Conservation (phyloP, 1,284 basidiomycete genomes). For the Pseudomicrostroma phylloplanum region DNA sequence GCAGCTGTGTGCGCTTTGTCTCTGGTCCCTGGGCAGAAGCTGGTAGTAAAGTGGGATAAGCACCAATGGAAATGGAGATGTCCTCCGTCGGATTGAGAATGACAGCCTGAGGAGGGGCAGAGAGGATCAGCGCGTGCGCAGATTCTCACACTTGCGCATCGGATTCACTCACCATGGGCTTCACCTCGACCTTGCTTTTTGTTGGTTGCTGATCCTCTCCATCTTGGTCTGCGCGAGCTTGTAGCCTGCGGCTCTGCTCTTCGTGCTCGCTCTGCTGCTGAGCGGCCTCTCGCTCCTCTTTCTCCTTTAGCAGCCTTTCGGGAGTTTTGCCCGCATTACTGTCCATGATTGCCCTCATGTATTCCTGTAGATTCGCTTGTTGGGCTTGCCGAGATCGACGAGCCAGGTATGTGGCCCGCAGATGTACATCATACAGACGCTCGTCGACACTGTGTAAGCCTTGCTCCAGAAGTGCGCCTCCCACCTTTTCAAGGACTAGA, state of each 20-base stretch:
- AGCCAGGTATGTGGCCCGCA: conserved; percentile 4
- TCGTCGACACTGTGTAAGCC: conserved; percentile 7
- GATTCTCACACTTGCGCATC: background rate
- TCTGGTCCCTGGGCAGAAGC: conserved; percentile 10
- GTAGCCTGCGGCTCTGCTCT: background rate
- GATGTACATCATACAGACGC: conserved; percentile 9
- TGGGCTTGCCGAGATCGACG: too few relatives aligned
- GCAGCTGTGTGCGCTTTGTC: conserved; percentile 10
- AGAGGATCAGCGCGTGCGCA: background rate
- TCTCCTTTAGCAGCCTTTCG: background rate
- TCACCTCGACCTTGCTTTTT: conserved; percentile 10
- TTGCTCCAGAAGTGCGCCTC: conserved; percentile 8
- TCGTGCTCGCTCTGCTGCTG: conserved; percentile 2
- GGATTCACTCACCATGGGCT: conserved; percentile 1
- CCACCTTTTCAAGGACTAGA: conserved; percentile 8
- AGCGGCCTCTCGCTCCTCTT: background rate
- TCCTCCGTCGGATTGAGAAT: conserved; percentile 9
- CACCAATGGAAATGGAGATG: conserved; percentile 8
- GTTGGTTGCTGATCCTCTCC: background rate
- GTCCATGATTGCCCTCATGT: conserved; percentile 13
- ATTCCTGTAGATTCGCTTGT: conserved; percentile 3
- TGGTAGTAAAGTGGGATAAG: conserved; percentile 10
- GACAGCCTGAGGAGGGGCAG: background rate
- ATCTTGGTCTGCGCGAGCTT: background rate
- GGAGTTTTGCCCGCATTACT: conserved; percentile 8